These are phyloP conservation scores for Erysimum cheiranthoides DNA, from an alignment of 345 rosid species.

Conservation along the genomic window DNA sequence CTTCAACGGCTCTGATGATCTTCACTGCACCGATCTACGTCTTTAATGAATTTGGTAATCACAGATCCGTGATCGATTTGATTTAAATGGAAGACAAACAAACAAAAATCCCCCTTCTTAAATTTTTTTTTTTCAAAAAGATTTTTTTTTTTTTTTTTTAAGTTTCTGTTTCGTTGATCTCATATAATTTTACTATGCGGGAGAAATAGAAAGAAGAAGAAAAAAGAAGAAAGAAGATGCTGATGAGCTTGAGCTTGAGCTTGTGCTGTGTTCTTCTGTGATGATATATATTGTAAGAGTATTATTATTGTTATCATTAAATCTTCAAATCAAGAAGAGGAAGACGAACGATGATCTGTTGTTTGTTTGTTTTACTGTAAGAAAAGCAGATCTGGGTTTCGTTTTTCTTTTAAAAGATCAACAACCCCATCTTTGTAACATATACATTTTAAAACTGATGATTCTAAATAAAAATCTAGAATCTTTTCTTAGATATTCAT, in stretches of 20 bases:
- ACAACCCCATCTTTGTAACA: conserved; percentile 35
- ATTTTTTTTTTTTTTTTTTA: conserved; percentile 13
- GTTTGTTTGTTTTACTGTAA: conserved; percentile 30
- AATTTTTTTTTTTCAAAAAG: background rate
- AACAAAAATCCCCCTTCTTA: background rate
- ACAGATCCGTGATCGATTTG: conserved; percentile 32
- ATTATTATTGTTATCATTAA: conserved; percentile 23
- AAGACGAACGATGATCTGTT: conserved; percentile 35
- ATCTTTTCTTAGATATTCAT: conserved; percentile 11
- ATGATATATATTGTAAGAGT: conserved; percentile 45
- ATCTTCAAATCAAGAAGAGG: conserved; percentile 35
- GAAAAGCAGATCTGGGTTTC: conserved; percentile 33
- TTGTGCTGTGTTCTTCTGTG: conserved; percentile 36
- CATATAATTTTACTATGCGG: conserved; percentile 40
- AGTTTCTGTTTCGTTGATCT: conserved; percentile 40
- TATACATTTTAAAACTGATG: conserved; percentile 32
- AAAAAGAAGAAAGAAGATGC: conserved; percentile 20
- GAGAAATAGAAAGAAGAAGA: conserved; percentile 38
- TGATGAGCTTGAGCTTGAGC: conserved; percentile 17
- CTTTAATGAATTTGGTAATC: conserved; percentile 54
- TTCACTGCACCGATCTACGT: conserved; percentile 75
- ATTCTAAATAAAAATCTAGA: conserved; percentile 31
- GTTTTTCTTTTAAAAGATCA: conserved; percentile 21
- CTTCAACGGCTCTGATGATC: conserved; percentile 60
- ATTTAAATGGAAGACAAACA: background rate